These are phyloP conservation scores for Dendrobium catenatum DNA, from an alignment of 106 monocot genomes.

Conservation along the genomic window DNA sequence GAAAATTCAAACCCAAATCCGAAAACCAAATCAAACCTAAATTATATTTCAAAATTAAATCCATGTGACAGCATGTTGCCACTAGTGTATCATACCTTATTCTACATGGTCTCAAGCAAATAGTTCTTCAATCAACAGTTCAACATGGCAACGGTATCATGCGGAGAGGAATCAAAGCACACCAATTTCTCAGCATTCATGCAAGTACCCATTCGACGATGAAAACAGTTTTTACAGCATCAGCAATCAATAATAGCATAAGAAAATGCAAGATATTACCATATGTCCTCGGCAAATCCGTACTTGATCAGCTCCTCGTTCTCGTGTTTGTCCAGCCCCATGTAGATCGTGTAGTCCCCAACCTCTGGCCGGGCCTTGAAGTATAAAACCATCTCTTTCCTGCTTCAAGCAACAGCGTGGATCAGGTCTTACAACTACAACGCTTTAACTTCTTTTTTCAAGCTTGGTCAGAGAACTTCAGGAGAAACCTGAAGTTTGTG, in stretches of 20 bases:
- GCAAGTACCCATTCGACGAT: not conserved
- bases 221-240: not conserved
- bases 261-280: constrained; percentile 34
- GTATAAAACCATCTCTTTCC: constrained; percentile 75
- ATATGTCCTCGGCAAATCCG: constrained; percentile 89
- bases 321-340: constrained; percentile 98
- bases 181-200: not conserved
- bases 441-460: not conserved
- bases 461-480: not conserved
- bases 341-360: constrained; percentile 92
- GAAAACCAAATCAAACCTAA: not conserved
- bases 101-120: constrained; percentile 1
- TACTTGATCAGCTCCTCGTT: constrained; percentile 99
- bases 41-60: not conserved
- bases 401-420: not conserved
- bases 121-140: not conserved
- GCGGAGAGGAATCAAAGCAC: not conserved
- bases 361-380: constrained; percentile 83
- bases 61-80: not conserved
- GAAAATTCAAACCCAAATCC: not conserved
- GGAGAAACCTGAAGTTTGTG: not conserved
- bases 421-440: not conserved
- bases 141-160: not conserved
- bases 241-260: not conserved
- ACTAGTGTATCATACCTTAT: not conserved